These are phyloP conservation scores for Lyophyllum atratum DNA, from an alignment of 768 basidiomycete species.

Conservation along the genomic window DNA sequence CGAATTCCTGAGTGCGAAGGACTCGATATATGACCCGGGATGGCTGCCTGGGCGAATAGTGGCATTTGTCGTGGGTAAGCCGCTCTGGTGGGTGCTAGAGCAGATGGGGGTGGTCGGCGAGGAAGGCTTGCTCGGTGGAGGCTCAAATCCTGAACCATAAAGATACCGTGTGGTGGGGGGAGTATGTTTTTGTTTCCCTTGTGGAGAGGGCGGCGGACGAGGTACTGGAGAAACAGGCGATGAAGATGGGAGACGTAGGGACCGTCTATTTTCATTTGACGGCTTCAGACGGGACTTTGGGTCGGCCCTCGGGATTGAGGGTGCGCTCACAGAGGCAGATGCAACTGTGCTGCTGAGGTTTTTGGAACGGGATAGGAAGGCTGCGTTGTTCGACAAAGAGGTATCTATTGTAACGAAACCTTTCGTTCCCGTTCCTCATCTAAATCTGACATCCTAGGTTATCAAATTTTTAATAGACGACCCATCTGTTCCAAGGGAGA, in stretches of 20 bases:
- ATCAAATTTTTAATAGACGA: slow-evolving; percentile 71
- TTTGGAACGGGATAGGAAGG: slow-evolving; percentile 73
- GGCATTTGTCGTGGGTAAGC: slow-evolving; percentile 71
- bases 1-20: slow-evolving; percentile 55
- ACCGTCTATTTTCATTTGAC: slow-evolving; percentile 61
- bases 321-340: slow-evolving; percentile 59
- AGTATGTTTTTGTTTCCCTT: slow-evolving; percentile 68
- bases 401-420: slow-evolving; percentile 39
- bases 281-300: slow-evolving; percentile 65
- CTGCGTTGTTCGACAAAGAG: slow-evolving; percentile 65
- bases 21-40: slow-evolving; percentile 68
- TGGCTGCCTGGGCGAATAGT: slow-evolving; percentile 73
- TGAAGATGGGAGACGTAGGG: slow-evolving; percentile 48
- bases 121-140: slow-evolving; percentile 42
- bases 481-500: slow-evolving; percentile 36
- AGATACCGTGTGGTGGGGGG: slow-evolving; percentile 62
- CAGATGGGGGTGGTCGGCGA: slow-evolving; percentile 76
- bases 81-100: slow-evolving; percentile 86
- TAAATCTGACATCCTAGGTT: slow-evolving; percentile 45
- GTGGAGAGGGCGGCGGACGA: slow-evolving; percentile 68
- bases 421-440: not conserved
- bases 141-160: slow-evolving; percentile 25
- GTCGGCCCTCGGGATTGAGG: slow-evolving; percentile 30
- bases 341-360: slow-evolving; percentile 71
- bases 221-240: slow-evolving; percentile 46